Evolutionary conservation across 352 stramenopile genomes (phyloP).

Genomic region (Aphanomyces cochlioides): DNA sequence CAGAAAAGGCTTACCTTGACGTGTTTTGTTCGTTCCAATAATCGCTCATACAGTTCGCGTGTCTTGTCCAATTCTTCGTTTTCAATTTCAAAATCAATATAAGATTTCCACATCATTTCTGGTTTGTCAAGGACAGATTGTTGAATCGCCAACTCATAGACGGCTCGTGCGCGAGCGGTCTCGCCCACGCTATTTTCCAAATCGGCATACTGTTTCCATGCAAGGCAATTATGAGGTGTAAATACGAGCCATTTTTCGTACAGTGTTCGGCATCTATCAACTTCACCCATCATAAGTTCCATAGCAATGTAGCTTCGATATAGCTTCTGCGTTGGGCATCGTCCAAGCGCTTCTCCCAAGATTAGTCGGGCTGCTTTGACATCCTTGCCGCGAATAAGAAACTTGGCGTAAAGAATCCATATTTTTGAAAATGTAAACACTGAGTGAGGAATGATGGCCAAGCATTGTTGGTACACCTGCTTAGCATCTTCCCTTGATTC

Average conservation of each 20-base stretch:
- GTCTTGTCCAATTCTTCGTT: constrained; percentile 80
- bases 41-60: constrained; percentile 91
- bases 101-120: constrained; percentile 98
- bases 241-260: constrained; percentile 86
- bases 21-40: constrained; percentile 96
- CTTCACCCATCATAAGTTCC: constrained; percentile 97
- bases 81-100: constrained; percentile 99
- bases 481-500: constrained; percentile 51
- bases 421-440: constrained; percentile 99
- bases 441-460: constrained; percentile 92
- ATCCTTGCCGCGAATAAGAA: constrained; percentile 94
- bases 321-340: constrained; percentile 90
- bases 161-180: constrained; percentile 87
- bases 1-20: constrained; percentile 81
- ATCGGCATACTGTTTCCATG: constrained; percentile 94
- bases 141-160: constrained; percentile 95
- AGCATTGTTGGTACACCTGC: constrained; percentile 93
- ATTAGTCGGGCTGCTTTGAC: constrained; percentile 87
- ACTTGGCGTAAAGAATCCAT: constrained; percentile 96
- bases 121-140: constrained; percentile 97
- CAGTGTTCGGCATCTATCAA: constrained; percentile 93
- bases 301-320: constrained; percentile 92
- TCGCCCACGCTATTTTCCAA: constrained; percentile 96
- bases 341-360: constrained; percentile 92
- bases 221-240: constrained; percentile 86